These are phyloP conservation scores for Mycena filopes DNA, from an alignment of 768 basidiomycete species.

Conservation along the genomic window DNA sequence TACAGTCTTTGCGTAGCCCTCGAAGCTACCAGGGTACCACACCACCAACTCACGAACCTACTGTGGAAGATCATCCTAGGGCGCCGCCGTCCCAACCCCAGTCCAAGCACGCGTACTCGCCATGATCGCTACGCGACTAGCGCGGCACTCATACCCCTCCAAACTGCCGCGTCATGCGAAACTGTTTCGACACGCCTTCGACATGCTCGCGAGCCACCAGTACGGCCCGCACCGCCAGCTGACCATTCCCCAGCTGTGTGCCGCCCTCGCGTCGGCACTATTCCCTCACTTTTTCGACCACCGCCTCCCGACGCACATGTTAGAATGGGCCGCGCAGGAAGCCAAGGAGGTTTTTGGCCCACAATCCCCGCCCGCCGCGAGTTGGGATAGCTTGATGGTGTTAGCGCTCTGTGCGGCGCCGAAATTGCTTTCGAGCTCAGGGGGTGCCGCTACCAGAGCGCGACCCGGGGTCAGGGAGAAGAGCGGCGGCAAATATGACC, in stretches of 20 bases:
- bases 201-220: slow-evolving; percentile 13
- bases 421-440: slow-evolving; percentile 5
- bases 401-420: slow-evolving; percentile 44
- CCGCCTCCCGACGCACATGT: slow-evolving; percentile 9
- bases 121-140: slow-evolving; percentile 47
- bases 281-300: slow-evolving; percentile 29
- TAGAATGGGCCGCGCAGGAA: slow-evolving; percentile 16
- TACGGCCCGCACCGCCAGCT: slow-evolving; percentile 7
- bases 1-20: slow-evolving; percentile 50
- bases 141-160: not conserved
- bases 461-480: not conserved
- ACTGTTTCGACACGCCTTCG: slow-evolving; percentile 3
- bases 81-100: slow-evolving; percentile 34
- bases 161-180: not conserved
- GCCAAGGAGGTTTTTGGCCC: slow-evolving; percentile 16
- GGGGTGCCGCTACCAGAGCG: not conserved
- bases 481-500: not conserved
- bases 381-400: slow-evolving; percentile 56
- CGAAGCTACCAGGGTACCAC: slow-evolving; percentile 43
- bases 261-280: slow-evolving; percentile 18
- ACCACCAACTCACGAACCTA: slow-evolving; percentile 49
- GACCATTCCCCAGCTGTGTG: slow-evolving; percentile 19
- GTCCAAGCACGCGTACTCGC: slow-evolving; percentile 48
- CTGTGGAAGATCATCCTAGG: slow-evolving; percentile 53
- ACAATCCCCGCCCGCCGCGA: slow-evolving; percentile 24